phyloP scores from a whole-genome alignment of 2,329 filamentous ascomycete species.

The Sporothrix phasma region DNA sequence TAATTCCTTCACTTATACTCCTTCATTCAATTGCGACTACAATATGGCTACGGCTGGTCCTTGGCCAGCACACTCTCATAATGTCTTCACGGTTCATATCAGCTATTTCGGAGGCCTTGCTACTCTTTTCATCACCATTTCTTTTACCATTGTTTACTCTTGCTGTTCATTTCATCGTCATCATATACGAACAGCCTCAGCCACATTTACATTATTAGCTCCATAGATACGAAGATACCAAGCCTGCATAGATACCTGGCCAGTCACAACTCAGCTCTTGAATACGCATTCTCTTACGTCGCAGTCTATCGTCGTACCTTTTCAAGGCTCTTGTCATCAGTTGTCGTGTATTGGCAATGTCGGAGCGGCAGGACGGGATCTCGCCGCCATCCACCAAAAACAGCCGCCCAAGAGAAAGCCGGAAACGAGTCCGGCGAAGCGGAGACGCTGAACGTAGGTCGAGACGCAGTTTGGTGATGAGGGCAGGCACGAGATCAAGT shows the following conservation, averaged over 20 bases:
- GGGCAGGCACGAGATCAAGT: too few relatives aligned
- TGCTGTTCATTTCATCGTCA: neutral
- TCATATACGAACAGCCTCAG: neutral
- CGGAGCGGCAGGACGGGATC: neutral
- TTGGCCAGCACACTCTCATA: neutral
- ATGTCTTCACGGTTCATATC: neutral
- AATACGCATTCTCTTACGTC: too few relatives aligned
- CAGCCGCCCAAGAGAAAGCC: neutral
- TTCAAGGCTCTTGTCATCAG: too few relatives aligned
- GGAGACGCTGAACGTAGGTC: too few relatives aligned
- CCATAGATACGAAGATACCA: neutral
- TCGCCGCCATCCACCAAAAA: neutral
- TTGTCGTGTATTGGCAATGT: slow-evolving; percentile 1
- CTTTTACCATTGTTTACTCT: neutral
- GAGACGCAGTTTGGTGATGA: too few relatives aligned
- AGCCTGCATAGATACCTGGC: neutral
- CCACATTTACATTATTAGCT: neutral
- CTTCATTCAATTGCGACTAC: neutral
- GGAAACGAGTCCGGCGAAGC: neutral
- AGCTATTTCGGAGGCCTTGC: neutral
- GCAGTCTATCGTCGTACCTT: too few relatives aligned
- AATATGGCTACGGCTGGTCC: neutral
- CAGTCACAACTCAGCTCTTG: neutral
- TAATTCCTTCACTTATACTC: too few relatives aligned
- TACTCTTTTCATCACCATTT: neutral